These are phyloP conservation scores for Phaeosphaeriaceae sp. DNA, from an alignment of 2,329 filamentous ascomycete species.

Conservation along the genomic window DNA sequence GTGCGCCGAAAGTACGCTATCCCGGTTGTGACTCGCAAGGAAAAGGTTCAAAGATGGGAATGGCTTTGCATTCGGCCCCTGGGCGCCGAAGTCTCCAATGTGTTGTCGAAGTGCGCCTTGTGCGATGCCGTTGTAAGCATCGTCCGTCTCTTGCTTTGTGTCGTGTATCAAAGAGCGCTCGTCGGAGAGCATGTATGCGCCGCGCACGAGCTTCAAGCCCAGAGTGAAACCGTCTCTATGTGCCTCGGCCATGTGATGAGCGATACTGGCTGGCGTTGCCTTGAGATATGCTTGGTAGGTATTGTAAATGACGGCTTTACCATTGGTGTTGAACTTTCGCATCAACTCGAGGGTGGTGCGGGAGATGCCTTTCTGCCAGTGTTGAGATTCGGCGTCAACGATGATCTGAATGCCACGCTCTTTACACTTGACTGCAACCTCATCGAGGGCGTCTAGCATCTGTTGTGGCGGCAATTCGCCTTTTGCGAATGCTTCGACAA, in stretches of 20 bases:
- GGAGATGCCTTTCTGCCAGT: conserved; percentile 51
- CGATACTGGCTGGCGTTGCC: conserved; percentile 51
- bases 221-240: conserved; percentile 58
- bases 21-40: conserved; percentile 82
- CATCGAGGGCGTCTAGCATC: conserved; percentile 52
- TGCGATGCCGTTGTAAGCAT: conserved; percentile 73
- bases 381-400: conserved; percentile 57
- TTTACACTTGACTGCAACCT: conserved; percentile 51
- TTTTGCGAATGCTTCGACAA: conserved; percentile 49
- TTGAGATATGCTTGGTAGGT: conserved; percentile 67
- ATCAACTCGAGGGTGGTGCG: conserved; percentile 64
- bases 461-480: conserved; percentile 48
- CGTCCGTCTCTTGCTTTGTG: conserved; percentile 62
- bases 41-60: conserved; percentile 65
- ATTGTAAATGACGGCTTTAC: conserved; percentile 69
- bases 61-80: conserved; percentile 16
- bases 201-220: conserved; percentile 64
- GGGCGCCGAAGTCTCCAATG: conserved; percentile 28
- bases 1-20: conserved; percentile 67
- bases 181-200: conserved; percentile 63
- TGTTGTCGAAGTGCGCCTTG: conserved; percentile 54
- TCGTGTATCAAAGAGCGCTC: conserved; percentile 59
- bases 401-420: conserved; percentile 53
- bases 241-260: conserved; percentile 56
- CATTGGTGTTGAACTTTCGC: conserved; percentile 61